Conservation (phyloP, 441 rosid genomes). For the Erodium moschatum region DNA sequence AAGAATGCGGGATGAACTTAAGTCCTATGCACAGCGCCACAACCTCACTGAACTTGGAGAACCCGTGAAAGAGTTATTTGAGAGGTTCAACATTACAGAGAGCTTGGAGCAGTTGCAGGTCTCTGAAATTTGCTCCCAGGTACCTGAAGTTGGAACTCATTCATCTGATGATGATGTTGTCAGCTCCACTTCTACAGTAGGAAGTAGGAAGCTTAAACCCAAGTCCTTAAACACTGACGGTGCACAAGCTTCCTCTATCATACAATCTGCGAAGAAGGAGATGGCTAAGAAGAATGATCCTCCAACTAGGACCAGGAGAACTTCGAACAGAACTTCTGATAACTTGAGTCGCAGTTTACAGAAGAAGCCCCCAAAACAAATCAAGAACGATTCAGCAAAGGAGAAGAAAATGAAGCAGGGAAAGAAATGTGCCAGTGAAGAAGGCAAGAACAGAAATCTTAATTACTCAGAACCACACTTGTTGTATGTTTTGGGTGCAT, state of each 20-base stretch:
- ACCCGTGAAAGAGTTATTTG: conserved; percentile 45
- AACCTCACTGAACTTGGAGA: conserved; percentile 44
- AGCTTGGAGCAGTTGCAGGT: conserved; percentile 43
- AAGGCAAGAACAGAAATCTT: conserved; percentile 30
- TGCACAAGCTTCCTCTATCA: conserved; percentile 28
- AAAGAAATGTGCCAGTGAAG: conserved; percentile 34
- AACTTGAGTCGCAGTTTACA: conserved; percentile 36
- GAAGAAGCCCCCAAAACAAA: conserved; percentile 45
- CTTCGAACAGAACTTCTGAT: conserved; percentile 30
- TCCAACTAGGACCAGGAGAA: conserved; percentile 31
- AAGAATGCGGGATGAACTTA: conserved; percentile 62
- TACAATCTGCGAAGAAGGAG: conserved; percentile 22
- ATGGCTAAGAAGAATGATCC: conserved; percentile 30
- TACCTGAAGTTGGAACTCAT: conserved; percentile 48
- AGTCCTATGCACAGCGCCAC: conserved; percentile 51
- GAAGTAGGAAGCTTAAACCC: conserved; percentile 38
- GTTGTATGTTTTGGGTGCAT: background rate
- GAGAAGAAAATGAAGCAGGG: conserved; percentile 32
- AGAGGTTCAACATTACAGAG: conserved; percentile 43
- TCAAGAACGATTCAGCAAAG: conserved; percentile 36
- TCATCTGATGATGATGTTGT: conserved; percentile 56
- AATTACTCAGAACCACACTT: background rate
- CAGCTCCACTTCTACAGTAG: conserved; percentile 34
- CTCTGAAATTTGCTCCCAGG: conserved; percentile 46
- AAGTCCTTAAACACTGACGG: conserved; percentile 40